These are phyloP conservation scores for Russula virescens DNA, from an alignment of 768 basidiomycete species.

Conservation along the genomic window DNA sequence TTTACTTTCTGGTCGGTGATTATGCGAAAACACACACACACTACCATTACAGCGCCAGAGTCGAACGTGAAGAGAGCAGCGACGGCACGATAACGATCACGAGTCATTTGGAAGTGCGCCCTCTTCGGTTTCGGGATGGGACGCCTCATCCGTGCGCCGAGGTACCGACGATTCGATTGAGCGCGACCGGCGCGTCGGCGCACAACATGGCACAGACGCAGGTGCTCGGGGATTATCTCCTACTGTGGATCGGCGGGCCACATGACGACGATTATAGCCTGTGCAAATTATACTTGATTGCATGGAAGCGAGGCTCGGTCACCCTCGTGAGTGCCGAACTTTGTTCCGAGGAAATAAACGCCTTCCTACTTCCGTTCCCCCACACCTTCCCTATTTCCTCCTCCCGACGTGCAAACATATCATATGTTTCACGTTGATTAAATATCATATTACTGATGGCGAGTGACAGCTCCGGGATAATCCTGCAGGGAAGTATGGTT, in stretches of 20 bases:
- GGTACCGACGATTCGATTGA: background rate
- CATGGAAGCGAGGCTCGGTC: constrained; percentile 11
- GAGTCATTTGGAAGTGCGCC: background rate
- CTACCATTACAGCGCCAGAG: background rate
- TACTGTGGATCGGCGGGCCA: background rate
- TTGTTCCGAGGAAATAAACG: too few relatives aligned
- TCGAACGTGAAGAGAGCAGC: background rate
- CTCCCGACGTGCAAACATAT: background rate
- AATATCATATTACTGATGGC: background rate
- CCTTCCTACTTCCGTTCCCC: background rate
- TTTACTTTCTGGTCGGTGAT: too few relatives aligned
- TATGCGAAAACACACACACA: too few relatives aligned
- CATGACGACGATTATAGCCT: background rate
- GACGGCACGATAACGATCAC: background rate
- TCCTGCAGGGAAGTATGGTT: background rate
- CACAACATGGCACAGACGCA: background rate
- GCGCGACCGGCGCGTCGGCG: background rate
- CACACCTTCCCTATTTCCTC: background rate
- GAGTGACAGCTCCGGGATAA: constrained; percentile 1
- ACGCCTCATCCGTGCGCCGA: background rate
- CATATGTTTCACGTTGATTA: too few relatives aligned
- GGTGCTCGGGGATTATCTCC: constrained; percentile 2
- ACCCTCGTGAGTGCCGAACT: background rate
- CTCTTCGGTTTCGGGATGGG: background rate
- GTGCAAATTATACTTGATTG: background rate